Base-by-base conservation (phyloP, 768 basidiomycete species). In the Suillus ampliporus region DNA sequence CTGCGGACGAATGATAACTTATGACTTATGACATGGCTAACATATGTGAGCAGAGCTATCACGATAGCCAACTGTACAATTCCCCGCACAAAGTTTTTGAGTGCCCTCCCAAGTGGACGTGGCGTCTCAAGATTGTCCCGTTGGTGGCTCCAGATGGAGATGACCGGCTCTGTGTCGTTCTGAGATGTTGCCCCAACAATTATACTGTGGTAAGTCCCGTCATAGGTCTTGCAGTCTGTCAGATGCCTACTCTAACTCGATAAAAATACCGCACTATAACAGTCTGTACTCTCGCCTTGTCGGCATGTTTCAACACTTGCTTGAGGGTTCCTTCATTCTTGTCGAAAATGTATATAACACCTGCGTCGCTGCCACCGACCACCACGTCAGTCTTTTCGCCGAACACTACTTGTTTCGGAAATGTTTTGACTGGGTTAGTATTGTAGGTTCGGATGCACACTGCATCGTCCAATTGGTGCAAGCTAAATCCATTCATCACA, bases 101-200 rank as follows among this genome's bases (percentile, higher is more conserved):
- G 11, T 0, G 11, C 44, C 11, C 6, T 46, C 21, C 44, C 44
- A 1, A 21, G n/a, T 21, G 44, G 44, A 46, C 5, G 2, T 46
- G 44, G 4, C 3, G 2, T 46, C 13, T 21, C n/a, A 46, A 46
- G 21, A 46, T 21, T 21, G 0, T 46, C 44, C 21, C 44, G 6
- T 13, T 21, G 44, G 44, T 2, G 11, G n/a, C 44, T 46, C 44
- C 44, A 46, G 44, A 46, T 46, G 6, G 44, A 46, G 44, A 46
- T 43, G 19, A 43, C 19, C 10, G 44, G 44, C 44, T 46, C 21
- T 13, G 43, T 11, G 11, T 44, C 4, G 4, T 44, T 44, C 11
- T 44, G 43, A 44, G 43, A 44, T n/a, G 43, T 44, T 44, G 43
- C 43, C n/a, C 43, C n/a, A 44, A 44, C 43, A 44, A 44, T 44